Evolutionary conservation across 805 yeast genomes (phyloP).

Genomic region (Jamesozyma lodderae): DNA sequence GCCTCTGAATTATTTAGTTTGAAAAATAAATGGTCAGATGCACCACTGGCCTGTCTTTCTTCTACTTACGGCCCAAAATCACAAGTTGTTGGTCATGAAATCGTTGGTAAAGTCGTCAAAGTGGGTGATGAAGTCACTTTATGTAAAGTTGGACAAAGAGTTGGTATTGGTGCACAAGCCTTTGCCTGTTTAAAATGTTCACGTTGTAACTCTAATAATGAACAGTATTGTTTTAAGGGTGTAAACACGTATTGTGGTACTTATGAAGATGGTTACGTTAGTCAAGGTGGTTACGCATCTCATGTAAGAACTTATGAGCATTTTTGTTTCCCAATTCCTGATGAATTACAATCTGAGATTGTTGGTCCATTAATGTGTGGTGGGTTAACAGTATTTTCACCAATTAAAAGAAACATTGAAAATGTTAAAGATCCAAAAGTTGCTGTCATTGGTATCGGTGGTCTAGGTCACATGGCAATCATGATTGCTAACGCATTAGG

Average conservation of each 20-base stretch:
- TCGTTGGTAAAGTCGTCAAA: conserved; percentile 47
- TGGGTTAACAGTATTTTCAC: conserved; percentile 3
- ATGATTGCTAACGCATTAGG: conserved; percentile 3
- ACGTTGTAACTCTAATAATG: conserved; percentile 46
- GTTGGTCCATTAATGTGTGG: conserved; percentile 4
- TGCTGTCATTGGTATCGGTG: conserved; percentile 4
- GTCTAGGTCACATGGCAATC: conserved; percentile 4
- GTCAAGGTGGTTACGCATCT: conserved; percentile 4
- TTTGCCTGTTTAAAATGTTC: conserved; percentile 54
- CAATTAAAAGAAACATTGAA: conserved; percentile 3
- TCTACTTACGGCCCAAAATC: conserved; percentile 12
- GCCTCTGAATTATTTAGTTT: conserved; percentile 40
- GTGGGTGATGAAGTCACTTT: conserved; percentile 47
- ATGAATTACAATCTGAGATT: not conserved
- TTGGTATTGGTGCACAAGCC: conserved; percentile 69
- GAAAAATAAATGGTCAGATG: conserved; percentile 11
- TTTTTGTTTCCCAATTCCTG: conserved; percentile 3
- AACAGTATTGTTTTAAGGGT: conserved; percentile 43
- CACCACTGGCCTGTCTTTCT: conserved; percentile 1
- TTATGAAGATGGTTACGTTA: conserved; percentile 1
- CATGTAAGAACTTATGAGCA: conserved; percentile 4
- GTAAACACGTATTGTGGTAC: conserved; percentile 39
- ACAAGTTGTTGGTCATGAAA: conserved; percentile 57
- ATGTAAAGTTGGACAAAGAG: conserved; percentile 59
- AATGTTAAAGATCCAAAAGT: conserved; percentile 1